Conservation (phyloP, 805 yeast species). For the Starmerella floricola region DNA sequence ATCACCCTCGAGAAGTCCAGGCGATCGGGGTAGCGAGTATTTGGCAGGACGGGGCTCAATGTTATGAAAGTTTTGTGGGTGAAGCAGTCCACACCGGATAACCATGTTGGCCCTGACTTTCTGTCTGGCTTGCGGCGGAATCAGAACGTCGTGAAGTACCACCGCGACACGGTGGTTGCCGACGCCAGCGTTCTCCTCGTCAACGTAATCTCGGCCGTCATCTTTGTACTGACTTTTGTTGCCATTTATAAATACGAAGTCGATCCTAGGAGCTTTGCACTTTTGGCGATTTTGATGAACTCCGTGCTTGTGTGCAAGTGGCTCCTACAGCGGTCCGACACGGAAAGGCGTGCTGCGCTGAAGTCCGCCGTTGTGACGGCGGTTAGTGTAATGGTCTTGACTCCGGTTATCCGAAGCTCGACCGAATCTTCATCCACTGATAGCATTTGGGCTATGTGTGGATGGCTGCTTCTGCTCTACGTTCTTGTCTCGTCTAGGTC, state of each 20-base stretch:
- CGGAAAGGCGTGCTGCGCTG: slow-evolving; percentile 27
- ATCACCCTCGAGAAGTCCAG: no score
- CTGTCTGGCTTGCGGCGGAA: slow-evolving; percentile 69
- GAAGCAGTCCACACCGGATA: slow-evolving; percentile 79
- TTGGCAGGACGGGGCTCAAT: no score
- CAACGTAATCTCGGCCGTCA: slow-evolving; percentile 51
- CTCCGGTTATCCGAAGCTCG: slow-evolving; percentile 81
- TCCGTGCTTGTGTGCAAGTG: slow-evolving; percentile 24
- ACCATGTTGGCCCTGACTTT: slow-evolving; percentile 73
- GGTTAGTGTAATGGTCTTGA: slow-evolving; percentile 58
- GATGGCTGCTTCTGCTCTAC: slow-evolving; percentile 63
- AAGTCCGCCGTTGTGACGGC: slow-evolving; percentile 61
- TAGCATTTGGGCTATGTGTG: slow-evolving; percentile 85
- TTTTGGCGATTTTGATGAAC: slow-evolving; percentile 9
- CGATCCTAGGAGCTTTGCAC: slow-evolving; percentile 27
- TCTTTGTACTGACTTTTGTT: slow-evolving; percentile 56
- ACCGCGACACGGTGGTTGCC: slow-evolving; percentile 49
- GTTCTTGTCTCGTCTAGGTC: slow-evolving; percentile 58
- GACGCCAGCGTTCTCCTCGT: slow-evolving; percentile 59
- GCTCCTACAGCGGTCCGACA: slow-evolving; percentile 13
- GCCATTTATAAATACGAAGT: slow-evolving; percentile 33
- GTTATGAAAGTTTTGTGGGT: slow-evolving; percentile 60
- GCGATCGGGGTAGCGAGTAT: no score
- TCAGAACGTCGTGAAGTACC: slow-evolving; percentile 57
- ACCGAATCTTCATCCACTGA: slow-evolving; percentile 85